Evolutionary conservation across 345 rosid genomes (phyloP).

Genomic region (Sapria himalayana): DNA sequence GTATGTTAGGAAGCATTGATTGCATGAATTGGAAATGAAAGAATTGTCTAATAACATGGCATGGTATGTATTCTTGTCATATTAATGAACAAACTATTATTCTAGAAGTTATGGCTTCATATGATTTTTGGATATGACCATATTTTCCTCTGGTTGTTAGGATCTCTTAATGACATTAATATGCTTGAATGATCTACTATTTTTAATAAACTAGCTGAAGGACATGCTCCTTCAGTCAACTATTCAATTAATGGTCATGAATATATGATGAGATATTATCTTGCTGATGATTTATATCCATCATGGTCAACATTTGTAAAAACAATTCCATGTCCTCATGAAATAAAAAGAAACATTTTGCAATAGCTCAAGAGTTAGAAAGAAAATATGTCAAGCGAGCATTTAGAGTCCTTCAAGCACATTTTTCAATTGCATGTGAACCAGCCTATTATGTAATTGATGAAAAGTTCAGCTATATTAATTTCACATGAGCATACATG

Average conservation of each 20-base stretch:
- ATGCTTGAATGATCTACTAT: neutral
- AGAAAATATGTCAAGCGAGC: too few relatives aligned
- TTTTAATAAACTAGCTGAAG: neutral
- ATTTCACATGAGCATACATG: neutral
- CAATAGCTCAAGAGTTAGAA: neutral
- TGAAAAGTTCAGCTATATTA: neutral
- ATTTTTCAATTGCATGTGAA: too few relatives aligned
- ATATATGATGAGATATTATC: neutral
- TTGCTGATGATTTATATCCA: neutral
- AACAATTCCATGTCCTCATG: neutral
- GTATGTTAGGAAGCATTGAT: neutral
- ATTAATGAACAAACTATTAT: neutral
- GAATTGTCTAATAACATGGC: neutral
- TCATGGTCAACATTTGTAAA: neutral
- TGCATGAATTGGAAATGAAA: neutral
- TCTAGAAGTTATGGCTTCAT: neutral
- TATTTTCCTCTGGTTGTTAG: neutral
- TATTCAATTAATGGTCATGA: neutral
- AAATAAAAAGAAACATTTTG: neutral
- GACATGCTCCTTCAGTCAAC: neutral
- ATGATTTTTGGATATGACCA: neutral
- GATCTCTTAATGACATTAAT: neutral
- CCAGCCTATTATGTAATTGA: neutral
- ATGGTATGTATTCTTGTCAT: neutral
- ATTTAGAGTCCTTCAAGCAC: too few relatives aligned